Conservation (phyloP, 2,329 filamentous ascomycete genomes). For the Fusarium tanahbumbuense region DNA sequence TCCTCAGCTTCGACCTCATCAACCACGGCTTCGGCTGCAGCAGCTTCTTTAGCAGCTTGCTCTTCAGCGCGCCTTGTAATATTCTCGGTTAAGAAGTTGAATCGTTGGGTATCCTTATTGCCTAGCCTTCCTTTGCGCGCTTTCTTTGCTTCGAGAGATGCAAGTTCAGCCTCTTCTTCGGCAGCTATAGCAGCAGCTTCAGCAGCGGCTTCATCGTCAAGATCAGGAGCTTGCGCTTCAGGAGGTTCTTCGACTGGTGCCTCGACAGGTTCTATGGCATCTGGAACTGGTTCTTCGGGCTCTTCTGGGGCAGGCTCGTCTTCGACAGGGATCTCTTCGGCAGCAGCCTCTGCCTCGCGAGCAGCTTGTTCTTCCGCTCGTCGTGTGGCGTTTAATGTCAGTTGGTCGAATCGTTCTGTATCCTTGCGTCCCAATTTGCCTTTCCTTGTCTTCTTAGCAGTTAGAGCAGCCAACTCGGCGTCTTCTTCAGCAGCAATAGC, state of each 20-base stretch:
- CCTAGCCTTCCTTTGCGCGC: constrained; percentile 59
- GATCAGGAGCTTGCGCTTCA: constrained; percentile 1
- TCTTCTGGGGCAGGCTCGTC: constrained; percentile 13
- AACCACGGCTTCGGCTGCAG: constrained; percentile 41
- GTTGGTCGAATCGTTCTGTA: constrained; percentile 36
- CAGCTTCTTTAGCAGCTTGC: constrained; percentile 51
- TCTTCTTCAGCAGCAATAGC: constrained; percentile 45
- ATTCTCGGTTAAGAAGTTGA: constrained; percentile 52
- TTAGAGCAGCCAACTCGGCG: constrained; percentile 56
- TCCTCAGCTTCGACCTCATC: constrained; percentile 9
- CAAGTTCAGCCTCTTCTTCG: constrained; percentile 55
- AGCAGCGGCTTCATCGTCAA: constrained; percentile 18
- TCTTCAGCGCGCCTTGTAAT: constrained; percentile 51
- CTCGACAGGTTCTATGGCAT: constrained; percentile 21
- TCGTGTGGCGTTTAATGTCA: constrained; percentile 33
- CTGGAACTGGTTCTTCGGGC: constrained; percentile 16
- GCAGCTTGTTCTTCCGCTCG: constrained; percentile 35
- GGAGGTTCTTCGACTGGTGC: constrained; percentile 15
- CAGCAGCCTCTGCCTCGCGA: constrained; percentile 37
- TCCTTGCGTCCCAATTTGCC: constrained; percentile 44
- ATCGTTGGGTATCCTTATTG: constrained; percentile 61
- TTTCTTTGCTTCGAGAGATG: constrained; percentile 60
- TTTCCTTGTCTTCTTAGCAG: constrained; percentile 54
- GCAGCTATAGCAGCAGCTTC: constrained; percentile 34
- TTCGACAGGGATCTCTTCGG: constrained; percentile 7